These are phyloP conservation scores for Fallopia convolvulus DNA, from an alignment of 148 eudicot genomes.

Conservation along the genomic window DNA sequence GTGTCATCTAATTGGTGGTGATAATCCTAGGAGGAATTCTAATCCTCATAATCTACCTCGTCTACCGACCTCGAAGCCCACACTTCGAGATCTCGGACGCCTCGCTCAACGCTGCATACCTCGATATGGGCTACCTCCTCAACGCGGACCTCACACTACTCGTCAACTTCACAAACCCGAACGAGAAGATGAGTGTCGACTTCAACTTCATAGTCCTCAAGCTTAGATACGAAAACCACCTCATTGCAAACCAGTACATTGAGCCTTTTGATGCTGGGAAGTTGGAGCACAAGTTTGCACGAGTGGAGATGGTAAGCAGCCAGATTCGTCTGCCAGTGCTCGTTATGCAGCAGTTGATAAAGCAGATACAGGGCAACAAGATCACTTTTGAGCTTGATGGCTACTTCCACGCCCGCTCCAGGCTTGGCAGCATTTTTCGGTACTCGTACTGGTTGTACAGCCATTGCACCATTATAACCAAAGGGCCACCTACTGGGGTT, in stretches of 20 bases:
- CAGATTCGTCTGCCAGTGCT: slow-evolving; percentile 48
- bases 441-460: slow-evolving; percentile 64
- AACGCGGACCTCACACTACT: slow-evolving; percentile 67
- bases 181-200: slow-evolving; percentile 52
- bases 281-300: slow-evolving; percentile 34
- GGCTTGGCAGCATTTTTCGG: slow-evolving; percentile 41
- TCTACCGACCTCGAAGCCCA: slow-evolving; percentile 54
- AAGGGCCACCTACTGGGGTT: slow-evolving; percentile 67
- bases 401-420: slow-evolving; percentile 47
- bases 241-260: slow-evolving; percentile 50
- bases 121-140: slow-evolving; percentile 65
- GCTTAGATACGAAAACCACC: slow-evolving; percentile 33
- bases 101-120: slow-evolving; percentile 64
- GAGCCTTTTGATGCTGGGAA: slow-evolving; percentile 47
- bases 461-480: slow-evolving; percentile 43
- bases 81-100: slow-evolving; percentile 51
- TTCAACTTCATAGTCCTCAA: slow-evolving; percentile 45
- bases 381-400: slow-evolving; percentile 47
- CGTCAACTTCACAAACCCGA: slow-evolving; percentile 71
- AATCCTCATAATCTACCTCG: slow-evolving; percentile 58
- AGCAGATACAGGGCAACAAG: slow-evolving; percentile 43
- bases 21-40: slow-evolving; percentile 56
- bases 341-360: slow-evolving; percentile 25
- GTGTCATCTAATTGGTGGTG: slow-evolving; percentile 60
- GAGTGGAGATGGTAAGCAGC: slow-evolving; percentile 55